Base-by-base conservation (phyloP, 1,284 basidiomycete genomes). In the Apiotrichum gamsii region DNA sequence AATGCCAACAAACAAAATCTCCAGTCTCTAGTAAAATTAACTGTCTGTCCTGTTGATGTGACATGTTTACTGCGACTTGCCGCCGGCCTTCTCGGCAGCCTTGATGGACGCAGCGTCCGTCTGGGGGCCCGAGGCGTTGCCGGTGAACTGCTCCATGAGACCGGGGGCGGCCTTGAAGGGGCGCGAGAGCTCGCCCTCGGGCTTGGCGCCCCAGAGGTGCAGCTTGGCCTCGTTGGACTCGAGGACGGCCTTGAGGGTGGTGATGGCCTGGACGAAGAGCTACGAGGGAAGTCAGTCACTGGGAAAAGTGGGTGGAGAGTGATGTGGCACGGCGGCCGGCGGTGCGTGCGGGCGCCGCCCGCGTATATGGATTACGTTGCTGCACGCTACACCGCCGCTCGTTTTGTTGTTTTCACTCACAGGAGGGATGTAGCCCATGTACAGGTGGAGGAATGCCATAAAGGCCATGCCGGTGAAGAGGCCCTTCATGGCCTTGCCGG, bases 101-200 rank as follows among this genome's bases (percentile, higher is more conserved):
- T 87, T 81, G 66, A 91, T 85, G 41, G 84, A 77, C 13, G 89
- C 90, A 52, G 82, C 83, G 72, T 93, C 88, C 13, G 89, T 88
- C 69, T 82, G 80, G 25, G 87, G 84, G 16, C 80, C 81, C 15
- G 73, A 65, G 21, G 77, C 70, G 72, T 55, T 51, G 43, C 60
- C 65, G 16, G 62, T 58, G 19, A 61, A 30, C 21, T 18, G 75
- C 80, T 62, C 68, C 82, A 84, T 85, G 56, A 90, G 84, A 72
- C 86, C 76, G 30, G 54, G 53, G 40, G 53, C 49, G 20, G 53
- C 28, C 53, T 54, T 54, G 53, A 54, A 54, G 43, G 53, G 53
- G 16, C 53, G 53, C 23, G 53, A 39, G 43, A 54, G 53, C 5
- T 37, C 25, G 43, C 53, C 53, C 46, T 54, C 53, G 49, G 53